Conservation (phyloP, 2,329 filamentous ascomycete genomes). For the Arthrinium phaeospermum region DNA sequence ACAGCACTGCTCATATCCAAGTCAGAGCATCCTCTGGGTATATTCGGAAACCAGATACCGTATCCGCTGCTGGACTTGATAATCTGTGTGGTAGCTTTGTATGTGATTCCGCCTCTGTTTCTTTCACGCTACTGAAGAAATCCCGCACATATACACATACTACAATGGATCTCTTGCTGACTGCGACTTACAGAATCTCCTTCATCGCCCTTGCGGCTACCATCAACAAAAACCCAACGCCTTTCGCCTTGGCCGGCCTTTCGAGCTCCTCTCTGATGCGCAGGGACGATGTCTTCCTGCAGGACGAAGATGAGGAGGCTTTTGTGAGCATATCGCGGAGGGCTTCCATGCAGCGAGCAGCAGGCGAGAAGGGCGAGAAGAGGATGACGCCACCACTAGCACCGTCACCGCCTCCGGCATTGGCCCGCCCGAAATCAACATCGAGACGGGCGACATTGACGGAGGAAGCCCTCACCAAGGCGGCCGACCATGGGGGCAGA, state of each 20-base stretch:
- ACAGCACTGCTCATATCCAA: conserved; percentile 37
- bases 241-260: conserved; percentile 36
- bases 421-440: neutral
- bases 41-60: neutral
- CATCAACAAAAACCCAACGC: conserved; percentile 36
- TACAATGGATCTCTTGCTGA: conserved; percentile 13
- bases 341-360: conserved; percentile 15
- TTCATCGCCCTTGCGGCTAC: conserved; percentile 38
- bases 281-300: conserved; percentile 30
- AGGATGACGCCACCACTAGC: conserved; percentile 24
- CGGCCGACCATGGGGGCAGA: neutral
- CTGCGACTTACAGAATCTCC: conserved; percentile 29
- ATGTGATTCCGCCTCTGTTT: conserved; percentile 23
- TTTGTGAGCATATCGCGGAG: conserved; percentile 33
- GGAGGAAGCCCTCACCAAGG: neutral
- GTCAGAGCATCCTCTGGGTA: neutral
- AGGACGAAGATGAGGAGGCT: neutral
- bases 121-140: neutral
- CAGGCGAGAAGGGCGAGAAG: conserved; percentile 27
- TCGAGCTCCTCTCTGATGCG: conserved; percentile 33
- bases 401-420: neutral
- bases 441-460: neutral
- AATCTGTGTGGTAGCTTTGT: conserved; percentile 40
- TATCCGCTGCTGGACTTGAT: conserved; percentile 38
- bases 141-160: conserved; percentile 23